phyloP scores from a whole-genome alignment of 768 basidiomycete species.

The Tylopilus intermedius region DNA sequence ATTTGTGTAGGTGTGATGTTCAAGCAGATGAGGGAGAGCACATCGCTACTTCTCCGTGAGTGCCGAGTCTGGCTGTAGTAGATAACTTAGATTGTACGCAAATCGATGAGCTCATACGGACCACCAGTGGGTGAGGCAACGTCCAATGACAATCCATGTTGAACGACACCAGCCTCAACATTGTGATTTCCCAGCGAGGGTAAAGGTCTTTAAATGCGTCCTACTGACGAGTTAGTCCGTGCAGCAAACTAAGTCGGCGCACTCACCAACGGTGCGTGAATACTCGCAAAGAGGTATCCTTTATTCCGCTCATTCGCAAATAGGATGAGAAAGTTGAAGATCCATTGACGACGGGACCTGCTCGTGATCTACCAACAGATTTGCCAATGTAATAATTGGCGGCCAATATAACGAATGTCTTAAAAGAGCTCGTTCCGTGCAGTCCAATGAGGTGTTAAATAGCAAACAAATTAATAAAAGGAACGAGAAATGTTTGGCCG shows the following conservation, averaged over 20 bases:
- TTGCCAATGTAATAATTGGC: constrained; percentile 66
- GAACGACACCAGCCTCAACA: constrained; percentile 90
- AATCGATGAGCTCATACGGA: too few species aligned
- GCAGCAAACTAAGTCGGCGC: background rate
- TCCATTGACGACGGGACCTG: constrained; percentile 59
- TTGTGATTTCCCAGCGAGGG: constrained; percentile 91
- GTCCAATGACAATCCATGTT: constrained; percentile 90
- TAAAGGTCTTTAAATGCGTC: constrained; percentile 69
- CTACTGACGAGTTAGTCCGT: constrained; percentile 33
- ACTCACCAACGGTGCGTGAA: constrained; percentile 62
- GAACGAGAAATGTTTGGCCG: constrained; percentile 39
- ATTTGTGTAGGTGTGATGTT: constrained; percentile 62
- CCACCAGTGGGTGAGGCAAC: constrained; percentile 36
- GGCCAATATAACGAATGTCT: constrained; percentile 69
- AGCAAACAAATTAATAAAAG: constrained; percentile 60
- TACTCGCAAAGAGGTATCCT: constrained; percentile 63
- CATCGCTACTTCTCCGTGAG: constrained; percentile 60
- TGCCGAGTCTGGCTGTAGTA: constrained; percentile 24
- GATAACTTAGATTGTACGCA: constrained; percentile 5
- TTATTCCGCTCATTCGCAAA: constrained; percentile 71
- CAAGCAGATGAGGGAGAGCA: constrained; percentile 46
- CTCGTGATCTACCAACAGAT: constrained; percentile 36
- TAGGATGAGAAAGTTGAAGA: constrained; percentile 68
- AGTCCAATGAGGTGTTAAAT: constrained; percentile 61
- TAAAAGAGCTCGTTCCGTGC: constrained; percentile 78